Evolutionary conservation across 306 rosid species (phyloP).

Genomic region (Inga oerstediana): DNA sequence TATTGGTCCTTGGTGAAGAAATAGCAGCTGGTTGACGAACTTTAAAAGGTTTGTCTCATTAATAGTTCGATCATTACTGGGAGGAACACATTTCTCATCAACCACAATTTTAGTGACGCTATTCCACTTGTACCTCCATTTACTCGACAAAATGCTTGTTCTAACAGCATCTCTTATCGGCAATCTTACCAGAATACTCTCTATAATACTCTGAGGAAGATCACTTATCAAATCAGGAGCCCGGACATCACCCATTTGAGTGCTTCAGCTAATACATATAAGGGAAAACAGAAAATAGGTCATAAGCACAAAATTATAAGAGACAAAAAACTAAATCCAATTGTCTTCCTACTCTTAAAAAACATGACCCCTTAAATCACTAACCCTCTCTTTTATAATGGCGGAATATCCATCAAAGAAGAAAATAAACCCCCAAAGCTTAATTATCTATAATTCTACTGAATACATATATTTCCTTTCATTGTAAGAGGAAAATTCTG

Average conservation of each 20-base stretch:
- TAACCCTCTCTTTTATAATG: background rate
- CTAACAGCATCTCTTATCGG: constrained; percentile 83
- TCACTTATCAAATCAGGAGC: constrained; percentile 69
- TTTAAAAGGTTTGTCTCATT: constrained; percentile 49
- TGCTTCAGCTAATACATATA: constrained; percentile 21
- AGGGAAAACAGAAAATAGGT: constrained; percentile 16
- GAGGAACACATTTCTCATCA: constrained; percentile 63
- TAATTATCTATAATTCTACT: background rate
- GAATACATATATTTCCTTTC: background rate
- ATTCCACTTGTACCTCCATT: constrained; percentile 90
- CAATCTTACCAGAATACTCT: constrained; percentile 61
- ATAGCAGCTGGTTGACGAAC: constrained; percentile 65
- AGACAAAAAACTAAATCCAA: background rate
- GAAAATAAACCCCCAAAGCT: background rate
- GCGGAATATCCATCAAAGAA: background rate
- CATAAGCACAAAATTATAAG: constrained; percentile 19
- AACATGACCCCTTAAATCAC: background rate
- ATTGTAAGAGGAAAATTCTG: background rate
- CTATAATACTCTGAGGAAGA: constrained; percentile 86
- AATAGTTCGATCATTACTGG: constrained; percentile 36
- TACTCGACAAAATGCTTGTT: constrained; percentile 75
- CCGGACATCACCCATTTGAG: constrained; percentile 56
- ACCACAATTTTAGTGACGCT: constrained; percentile 69
- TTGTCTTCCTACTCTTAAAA: background rate
- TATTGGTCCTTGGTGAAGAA: constrained; percentile 91